Base-by-base conservation (phyloP, 2,329 filamentous ascomycete species). In the Phaeophleospora eucalypticola region DNA sequence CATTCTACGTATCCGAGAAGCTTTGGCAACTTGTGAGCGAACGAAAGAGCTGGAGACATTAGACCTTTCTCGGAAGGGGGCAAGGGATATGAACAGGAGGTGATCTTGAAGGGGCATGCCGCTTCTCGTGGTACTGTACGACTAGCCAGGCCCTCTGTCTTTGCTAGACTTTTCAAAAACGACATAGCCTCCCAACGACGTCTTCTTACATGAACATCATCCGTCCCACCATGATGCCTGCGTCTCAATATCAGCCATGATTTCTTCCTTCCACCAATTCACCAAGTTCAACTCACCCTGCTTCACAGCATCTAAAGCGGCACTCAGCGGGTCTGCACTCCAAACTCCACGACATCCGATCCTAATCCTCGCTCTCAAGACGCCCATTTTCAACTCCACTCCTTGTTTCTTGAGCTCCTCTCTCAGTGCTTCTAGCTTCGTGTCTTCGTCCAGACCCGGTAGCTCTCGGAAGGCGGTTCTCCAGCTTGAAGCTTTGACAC, bases 151-250 rank as follows among this genome's bases (percentile, higher is more conserved):
- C n/a, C n/a, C n/a, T n/a, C n/a, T n/a, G n/a, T n/a, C n/a, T n/a
- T n/a, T n/a, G n/a, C n/a, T n/a, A n/a, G n/a, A n/a, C n/a, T n/a
- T n/a, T n/a, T n/a, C n/a, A n/a, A n/a, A n/a, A n/a, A n/a, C n/a
- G n/a, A n/a, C n/a, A n/a, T n/a, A n/a, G n/a, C n/a, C n/a, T n/a
- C n/a, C n/a, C n/a, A n/a, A n/a, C n/a, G n/a, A n/a, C n/a, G n/a
- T n/a, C n/a, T n/a, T n/a, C n/a, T 36, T 40, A 52, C 15, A 56
- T 34, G 41, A 51, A 56, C 50, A 56, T 56, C 53, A 51, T 53
- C 21, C 50, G 45, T 4, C 42, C 47, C 4, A 56, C 53, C 50
- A 56, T 41, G 10, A 43, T 36, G 6, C 50, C 50, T 44, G 37
- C 21, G 27, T 2, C 6, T 6, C 7, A 48, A 9, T 8, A 36